Evolutionary conservation across 441 rosid genomes (phyloP).

Genomic region (Erodium trifolium): DNA sequence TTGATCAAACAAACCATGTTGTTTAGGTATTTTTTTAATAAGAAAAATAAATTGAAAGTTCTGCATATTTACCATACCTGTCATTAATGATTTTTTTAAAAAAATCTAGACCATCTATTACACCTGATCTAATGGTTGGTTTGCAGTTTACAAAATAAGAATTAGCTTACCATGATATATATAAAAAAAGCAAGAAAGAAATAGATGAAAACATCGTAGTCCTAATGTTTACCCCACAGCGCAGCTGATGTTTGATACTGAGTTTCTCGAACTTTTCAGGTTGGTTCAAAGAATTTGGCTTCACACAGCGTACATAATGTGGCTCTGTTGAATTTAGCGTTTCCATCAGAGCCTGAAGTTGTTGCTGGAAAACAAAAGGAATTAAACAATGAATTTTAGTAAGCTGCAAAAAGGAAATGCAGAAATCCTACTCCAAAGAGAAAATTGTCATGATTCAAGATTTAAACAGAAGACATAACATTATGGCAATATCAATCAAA

Average conservation of each 20-base stretch:
- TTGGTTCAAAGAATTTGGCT: constrained; percentile 96
- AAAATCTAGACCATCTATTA: no score
- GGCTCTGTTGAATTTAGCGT: constrained; percentile 95
- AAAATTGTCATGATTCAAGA: constrained; percentile 6
- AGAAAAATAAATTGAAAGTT: no score
- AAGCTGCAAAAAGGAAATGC: background rate
- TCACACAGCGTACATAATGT: constrained; percentile 96
- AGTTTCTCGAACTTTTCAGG: constrained; percentile 87
- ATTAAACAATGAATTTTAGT: background rate
- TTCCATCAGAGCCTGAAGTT: constrained; percentile 81
- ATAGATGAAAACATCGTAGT: background rate
- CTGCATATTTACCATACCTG: no score
- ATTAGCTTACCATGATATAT: no score
- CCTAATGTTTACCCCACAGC: constrained; percentile 72
- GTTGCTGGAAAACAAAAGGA: constrained; percentile 61
- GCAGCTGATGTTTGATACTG: constrained; percentile 77
- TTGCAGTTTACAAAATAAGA: no score
- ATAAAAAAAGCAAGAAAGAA: no score
- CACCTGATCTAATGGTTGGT: no score
- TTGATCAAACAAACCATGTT: no score
- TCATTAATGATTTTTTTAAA: no score
- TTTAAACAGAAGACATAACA: no score
- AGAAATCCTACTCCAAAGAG: background rate
- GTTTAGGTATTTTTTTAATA: no score
- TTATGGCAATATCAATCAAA: no score